phyloP scores from a whole-genome alignment of 345 rosid genomes.

The Corchorus olitorius region DNA sequence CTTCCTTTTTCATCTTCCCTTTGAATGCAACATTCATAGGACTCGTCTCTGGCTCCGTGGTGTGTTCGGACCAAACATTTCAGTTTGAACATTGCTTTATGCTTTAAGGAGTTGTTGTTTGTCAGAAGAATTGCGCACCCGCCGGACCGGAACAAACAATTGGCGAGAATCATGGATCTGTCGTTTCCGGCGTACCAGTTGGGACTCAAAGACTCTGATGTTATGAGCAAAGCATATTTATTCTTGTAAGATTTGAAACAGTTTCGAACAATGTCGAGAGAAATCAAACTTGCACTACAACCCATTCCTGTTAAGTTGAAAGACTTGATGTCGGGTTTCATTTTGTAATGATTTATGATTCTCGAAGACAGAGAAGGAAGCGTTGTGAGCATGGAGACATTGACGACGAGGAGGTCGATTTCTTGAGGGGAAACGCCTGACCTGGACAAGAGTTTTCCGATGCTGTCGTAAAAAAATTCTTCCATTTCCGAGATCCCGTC shows the following conservation, averaged over 20 bases:
- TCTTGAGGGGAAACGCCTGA: conserved; percentile 63
- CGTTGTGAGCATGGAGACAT: conserved; percentile 69
- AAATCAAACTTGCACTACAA: conserved; percentile 84
- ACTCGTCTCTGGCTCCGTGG: conserved; percentile 79
- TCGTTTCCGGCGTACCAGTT: conserved; percentile 84
- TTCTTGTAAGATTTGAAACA: conserved; percentile 58
- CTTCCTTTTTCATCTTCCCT: conserved; percentile 70
- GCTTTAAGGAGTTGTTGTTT: conserved; percentile 54
- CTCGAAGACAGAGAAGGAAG: conserved; percentile 66
- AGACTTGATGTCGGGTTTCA: conserved; percentile 70
- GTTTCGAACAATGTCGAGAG: conserved; percentile 66
- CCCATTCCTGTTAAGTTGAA: conserved; percentile 88
- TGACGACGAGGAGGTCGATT: conserved; percentile 77
- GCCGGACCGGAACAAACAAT: conserved; percentile 80
- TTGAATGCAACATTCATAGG: conserved; percentile 67
- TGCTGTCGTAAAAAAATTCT: conserved; percentile 69
- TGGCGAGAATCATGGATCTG: conserved; percentile 86
- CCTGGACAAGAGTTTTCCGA: conserved; percentile 59
- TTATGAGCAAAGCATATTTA: conserved; percentile 53
- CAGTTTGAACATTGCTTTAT: conserved; percentile 61
- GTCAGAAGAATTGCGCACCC: conserved; percentile 79
- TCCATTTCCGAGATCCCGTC: conserved; percentile 84
- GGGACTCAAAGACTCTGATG: conserved; percentile 82
- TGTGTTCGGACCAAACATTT: conserved; percentile 84
- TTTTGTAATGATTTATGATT: conserved; percentile 74